Conservation (phyloP, 225 moss, liverwort and hornwort genomes). For the Anthoceros angustus region DNA sequence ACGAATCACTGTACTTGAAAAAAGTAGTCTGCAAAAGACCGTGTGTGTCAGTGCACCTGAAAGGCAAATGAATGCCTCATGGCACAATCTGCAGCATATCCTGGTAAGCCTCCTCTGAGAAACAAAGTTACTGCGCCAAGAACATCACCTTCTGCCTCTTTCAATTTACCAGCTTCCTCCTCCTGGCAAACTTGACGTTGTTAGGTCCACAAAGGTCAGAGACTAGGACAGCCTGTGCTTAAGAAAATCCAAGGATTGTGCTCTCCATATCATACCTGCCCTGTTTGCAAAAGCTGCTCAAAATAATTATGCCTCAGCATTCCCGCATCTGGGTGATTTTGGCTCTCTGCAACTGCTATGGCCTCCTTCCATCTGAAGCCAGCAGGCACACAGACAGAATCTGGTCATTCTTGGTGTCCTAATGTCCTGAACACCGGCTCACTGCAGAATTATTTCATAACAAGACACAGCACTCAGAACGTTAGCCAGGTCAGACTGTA, state of each 20-base stretch:
- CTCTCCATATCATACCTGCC: slow-evolving; percentile 35
- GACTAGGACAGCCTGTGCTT: background rate
- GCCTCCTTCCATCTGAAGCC: slow-evolving; percentile 69
- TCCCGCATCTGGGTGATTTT: slow-evolving; percentile 64
- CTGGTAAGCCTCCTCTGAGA: slow-evolving; percentile 71
- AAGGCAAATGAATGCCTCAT: slow-evolving; percentile 45
- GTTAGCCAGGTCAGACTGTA: background rate
- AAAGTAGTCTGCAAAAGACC: background rate
- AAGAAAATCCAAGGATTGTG: background rate
- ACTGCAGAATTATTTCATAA: no score
- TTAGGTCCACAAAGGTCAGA: no score
- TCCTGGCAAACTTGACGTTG: slow-evolving; percentile 27
- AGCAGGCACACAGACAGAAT: background rate
- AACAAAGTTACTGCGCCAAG: slow-evolving; percentile 54
- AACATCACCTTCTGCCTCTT: slow-evolving; percentile 69
- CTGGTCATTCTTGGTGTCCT: background rate
- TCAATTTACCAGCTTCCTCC: slow-evolving; percentile 67
- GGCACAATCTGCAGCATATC: slow-evolving; percentile 65
- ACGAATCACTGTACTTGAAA: background rate
- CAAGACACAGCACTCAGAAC: background rate
- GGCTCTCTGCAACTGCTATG: slow-evolving; percentile 60
- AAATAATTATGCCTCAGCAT: slow-evolving; percentile 44
- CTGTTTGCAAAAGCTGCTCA: slow-evolving; percentile 73
- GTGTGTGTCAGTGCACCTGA: slow-evolving; percentile 24
- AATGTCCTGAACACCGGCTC: no score